phyloP scores from a whole-genome alignment of 495 filamentous ascomycete genomes.

The Rhypophila decipiens region DNA sequence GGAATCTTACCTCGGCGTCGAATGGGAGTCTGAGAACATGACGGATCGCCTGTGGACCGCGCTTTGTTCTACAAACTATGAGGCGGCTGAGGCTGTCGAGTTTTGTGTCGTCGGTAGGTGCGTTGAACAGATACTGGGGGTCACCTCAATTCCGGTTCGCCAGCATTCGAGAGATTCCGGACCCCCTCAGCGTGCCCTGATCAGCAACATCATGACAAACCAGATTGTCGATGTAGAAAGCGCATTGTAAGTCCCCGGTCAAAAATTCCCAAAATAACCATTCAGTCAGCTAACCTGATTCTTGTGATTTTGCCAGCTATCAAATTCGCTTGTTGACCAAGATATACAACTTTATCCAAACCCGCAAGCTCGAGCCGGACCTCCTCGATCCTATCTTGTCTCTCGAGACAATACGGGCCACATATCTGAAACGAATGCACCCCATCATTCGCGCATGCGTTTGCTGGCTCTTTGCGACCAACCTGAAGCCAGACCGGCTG shows the following conservation, averaged over 20 bases:
- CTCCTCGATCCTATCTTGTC: conserved; percentile 1
- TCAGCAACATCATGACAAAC: conserved; percentile 12
- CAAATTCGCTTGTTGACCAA: conserved; percentile 12
- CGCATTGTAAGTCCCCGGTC: conserved; percentile 9
- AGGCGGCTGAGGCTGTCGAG: conserved; percentile 12
- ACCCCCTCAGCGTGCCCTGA: conserved; percentile 6
- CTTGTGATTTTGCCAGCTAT: conserved; percentile 2
- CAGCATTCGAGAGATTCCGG: not conserved
- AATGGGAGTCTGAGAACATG: conserved; percentile 6
- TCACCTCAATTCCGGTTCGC: conserved; percentile 9
- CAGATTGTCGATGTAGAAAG: conserved; percentile 11
- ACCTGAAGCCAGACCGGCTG: conserved; percentile 7
- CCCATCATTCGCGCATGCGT: conserved; percentile 3
- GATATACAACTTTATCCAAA: conserved; percentile 8
- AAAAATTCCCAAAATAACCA: too few species aligned
- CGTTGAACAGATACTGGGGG: conserved; percentile 12
- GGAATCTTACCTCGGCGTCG: conserved; percentile 7
- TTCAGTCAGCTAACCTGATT: not conserved
- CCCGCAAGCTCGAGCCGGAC: conserved; percentile 6
- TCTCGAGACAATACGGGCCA: conserved; percentile 4
- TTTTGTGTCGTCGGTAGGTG: conserved; percentile 12
- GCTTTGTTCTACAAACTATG: conserved; percentile 10
- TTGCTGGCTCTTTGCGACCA: conserved; percentile 9
- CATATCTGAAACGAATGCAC: conserved; percentile 2
- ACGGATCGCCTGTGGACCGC: conserved; percentile 11